Evolutionary conservation across 2,329 filamentous ascomycete species (phyloP).

Genomic region (Colletotrichum simmondsii): DNA sequence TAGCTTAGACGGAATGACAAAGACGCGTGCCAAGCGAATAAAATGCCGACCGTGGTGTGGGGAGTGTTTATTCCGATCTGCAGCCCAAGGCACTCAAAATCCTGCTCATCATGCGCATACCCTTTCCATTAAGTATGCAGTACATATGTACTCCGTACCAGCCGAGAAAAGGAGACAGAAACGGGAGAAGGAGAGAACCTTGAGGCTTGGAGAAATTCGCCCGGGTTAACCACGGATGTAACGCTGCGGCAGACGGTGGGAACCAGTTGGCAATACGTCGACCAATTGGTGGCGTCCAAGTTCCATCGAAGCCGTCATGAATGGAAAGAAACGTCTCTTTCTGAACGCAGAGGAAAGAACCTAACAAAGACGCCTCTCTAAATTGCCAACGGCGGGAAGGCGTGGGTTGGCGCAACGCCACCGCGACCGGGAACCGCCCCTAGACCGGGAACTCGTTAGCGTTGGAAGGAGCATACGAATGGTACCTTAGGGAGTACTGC

Average conservation of each 20-base stretch:
- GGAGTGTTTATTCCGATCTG: conserved; percentile 28
- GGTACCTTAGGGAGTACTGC: conserved; percentile 11
- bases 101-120: not conserved
- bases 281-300: not conserved
- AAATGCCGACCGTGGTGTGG: conserved; percentile 17
- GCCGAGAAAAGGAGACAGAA: not conserved
- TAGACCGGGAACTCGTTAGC: conserved; percentile 4
- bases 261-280: not conserved
- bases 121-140: too few relatives aligned
- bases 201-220: not conserved
- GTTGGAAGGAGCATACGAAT: not conserved
- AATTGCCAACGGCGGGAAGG: conserved; percentile 18
- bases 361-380: not conserved
- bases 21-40: conserved; percentile 3
- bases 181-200: not conserved
- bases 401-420: conserved; percentile 22
- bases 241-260: not conserved
- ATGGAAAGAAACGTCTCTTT: not conserved
- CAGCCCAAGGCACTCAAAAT: not conserved
- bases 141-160: too few relatives aligned
- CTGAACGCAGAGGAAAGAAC: not conserved
- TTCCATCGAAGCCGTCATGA: not conserved
- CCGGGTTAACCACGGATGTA: conserved; percentile 13
- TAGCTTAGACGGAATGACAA: not conserved
- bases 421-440: not conserved